Conservation (phyloP, 108 stramenopile species). For the Aurantiochytrium sp. region DNA sequence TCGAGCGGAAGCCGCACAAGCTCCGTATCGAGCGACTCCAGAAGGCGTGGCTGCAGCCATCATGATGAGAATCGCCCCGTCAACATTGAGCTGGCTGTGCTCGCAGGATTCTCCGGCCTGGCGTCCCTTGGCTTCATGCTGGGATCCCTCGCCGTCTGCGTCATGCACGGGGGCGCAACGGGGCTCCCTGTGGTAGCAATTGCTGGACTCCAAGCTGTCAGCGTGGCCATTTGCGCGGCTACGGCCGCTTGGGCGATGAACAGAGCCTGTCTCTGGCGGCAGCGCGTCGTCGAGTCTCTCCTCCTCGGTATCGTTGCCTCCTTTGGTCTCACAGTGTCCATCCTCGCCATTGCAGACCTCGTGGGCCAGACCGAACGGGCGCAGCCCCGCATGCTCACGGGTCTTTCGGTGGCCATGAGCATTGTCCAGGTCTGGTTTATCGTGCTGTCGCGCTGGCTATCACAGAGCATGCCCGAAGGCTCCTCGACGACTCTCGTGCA, state of each 20-base stretch:
- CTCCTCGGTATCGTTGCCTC: not conserved
- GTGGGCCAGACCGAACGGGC: not conserved
- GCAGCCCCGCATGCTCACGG: not conserved
- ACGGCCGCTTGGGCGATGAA: not conserved
- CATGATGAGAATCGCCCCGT: not conserved
- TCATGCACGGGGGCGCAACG: not conserved
- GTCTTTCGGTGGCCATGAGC: not conserved
- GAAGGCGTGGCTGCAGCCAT: too few relatives aligned
- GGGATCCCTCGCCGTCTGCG: not conserved
- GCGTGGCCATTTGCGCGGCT: not conserved
- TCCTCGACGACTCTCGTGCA: not conserved
- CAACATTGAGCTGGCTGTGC: not conserved
- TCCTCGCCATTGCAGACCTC: not conserved
- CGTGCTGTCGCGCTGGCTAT: not conserved
- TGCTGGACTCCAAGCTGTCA: not conserved
- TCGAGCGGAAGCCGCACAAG: too few relatives aligned
- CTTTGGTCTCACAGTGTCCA: not conserved
- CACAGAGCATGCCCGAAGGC: not conserved
- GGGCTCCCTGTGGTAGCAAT: not conserved
- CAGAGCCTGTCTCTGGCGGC: not conserved
- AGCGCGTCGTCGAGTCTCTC: not conserved
- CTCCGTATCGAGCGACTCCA: too few relatives aligned
- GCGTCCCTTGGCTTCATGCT: not conserved
- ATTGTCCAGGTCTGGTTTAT: not conserved
- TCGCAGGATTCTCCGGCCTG: not conserved